Evolutionary conservation across 2,329 filamentous ascomycete genomes (phyloP).

Genomic region (Calonectria naviculata): DNA sequence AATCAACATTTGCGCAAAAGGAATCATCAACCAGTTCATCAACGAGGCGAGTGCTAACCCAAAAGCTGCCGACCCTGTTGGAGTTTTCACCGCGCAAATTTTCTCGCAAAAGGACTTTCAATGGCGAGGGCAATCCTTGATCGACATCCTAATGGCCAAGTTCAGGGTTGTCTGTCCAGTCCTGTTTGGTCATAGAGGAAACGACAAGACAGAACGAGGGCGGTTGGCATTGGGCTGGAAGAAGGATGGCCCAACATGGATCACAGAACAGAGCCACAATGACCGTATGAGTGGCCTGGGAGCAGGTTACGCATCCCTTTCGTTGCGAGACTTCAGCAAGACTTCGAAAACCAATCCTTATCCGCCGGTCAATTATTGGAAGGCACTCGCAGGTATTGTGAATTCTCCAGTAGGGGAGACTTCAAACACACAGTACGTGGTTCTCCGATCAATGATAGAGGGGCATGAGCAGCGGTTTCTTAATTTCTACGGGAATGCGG

Average conservation of each 20-base stretch:
- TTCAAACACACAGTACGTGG: constrained; percentile 78
- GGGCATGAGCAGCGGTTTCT: constrained; percentile 82
- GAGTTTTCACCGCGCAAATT: constrained; percentile 79
- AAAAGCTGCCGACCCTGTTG: constrained; percentile 79
- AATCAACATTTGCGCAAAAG: constrained; percentile 81
- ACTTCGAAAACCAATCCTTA: constrained; percentile 77
- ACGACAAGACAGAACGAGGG: constrained; percentile 77
- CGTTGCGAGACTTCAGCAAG: constrained; percentile 83
- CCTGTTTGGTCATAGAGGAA: constrained; percentile 84
- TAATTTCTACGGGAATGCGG: constrained; percentile 82
- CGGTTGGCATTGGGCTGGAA: constrained; percentile 79
- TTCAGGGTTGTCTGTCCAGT: constrained; percentile 84
- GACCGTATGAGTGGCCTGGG: constrained; percentile 87
- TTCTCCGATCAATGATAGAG: constrained; percentile 78
- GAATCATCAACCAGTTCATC: constrained; percentile 76
- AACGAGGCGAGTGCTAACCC: constrained; percentile 73
- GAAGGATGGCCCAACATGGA: constrained; percentile 68
- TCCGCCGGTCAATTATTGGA: constrained; percentile 87
- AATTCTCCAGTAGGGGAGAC: constrained; percentile 76
- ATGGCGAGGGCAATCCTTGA: constrained; percentile 75
- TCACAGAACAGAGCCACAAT: constrained; percentile 78
- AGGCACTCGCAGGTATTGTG: constrained; percentile 77
- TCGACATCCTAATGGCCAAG: constrained; percentile 89
- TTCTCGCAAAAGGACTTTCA: constrained; percentile 77
- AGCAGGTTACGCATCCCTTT: constrained; percentile 85